Conservation (phyloP, 2,329 filamentous ascomycete genomes). For the Trichoderma koningiopsis region DNA sequence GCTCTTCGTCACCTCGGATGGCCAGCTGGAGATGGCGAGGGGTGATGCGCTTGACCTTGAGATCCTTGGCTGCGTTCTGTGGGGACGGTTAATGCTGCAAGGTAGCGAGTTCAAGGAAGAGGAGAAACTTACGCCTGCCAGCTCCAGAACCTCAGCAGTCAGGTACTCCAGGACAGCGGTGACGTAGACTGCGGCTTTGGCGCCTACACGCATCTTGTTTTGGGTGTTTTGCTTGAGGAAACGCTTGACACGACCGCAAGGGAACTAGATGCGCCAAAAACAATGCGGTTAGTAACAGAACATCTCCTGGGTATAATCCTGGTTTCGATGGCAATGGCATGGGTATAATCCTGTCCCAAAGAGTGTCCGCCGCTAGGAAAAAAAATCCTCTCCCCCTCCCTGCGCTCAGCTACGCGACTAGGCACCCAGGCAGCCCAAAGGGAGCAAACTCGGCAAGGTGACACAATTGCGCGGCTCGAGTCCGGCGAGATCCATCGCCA, state of each 20-base stretch:
- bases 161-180: conserved; percentile 98
- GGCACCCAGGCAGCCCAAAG: neutral
- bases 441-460: conserved; percentile 13
- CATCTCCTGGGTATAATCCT: neutral
- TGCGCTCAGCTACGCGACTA: conserved; percentile 21
- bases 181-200: conserved; percentile 97
- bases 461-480: conserved; percentile 20
- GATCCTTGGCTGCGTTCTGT: conserved; percentile 95
- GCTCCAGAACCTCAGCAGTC: conserved; percentile 94
- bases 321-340: neutral
- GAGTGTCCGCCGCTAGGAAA: neutral
- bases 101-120: conserved; percentile 14
- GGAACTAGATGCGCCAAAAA: conserved; percentile 66
- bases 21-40: conserved; percentile 96
- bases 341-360: neutral
- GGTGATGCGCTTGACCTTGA: conserved; percentile 99
- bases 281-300: conserved; percentile 1
- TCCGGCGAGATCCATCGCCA: neutral
- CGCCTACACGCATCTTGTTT: conserved; percentile 99
- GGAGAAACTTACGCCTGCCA: conserved; percentile 73
- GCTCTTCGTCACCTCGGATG: conserved; percentile 96
- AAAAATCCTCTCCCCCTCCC: conserved; percentile 15
- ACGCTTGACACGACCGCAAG: conserved; percentile 99
- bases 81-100: conserved; percentile 28
- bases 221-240: conserved; percentile 99